Evolutionary conservation across 1,139 yeast species (phyloP).

Genomic region (Geotrichum candidum): DNA sequence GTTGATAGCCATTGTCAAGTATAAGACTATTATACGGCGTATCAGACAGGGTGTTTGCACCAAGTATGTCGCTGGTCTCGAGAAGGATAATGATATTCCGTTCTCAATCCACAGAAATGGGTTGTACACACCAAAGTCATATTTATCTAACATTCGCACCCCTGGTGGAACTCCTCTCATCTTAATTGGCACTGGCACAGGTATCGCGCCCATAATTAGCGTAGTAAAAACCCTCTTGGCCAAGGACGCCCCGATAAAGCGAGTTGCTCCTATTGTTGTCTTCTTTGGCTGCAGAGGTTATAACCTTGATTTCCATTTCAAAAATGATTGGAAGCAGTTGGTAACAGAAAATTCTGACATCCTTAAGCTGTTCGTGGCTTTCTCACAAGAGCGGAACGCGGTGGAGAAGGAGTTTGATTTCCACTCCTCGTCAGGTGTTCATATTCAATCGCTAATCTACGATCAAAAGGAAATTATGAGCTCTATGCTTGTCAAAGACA

Average conservation of each 20-base stretch:
- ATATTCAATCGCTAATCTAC: conserved; percentile 68
- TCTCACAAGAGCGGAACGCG: conserved; percentile 11
- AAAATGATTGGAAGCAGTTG: conserved; percentile 44
- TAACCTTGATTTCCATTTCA: conserved; percentile 64
- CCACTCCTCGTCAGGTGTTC: conserved; percentile 35
- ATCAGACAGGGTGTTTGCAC: conserved; percentile 82
- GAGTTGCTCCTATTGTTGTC: conserved; percentile 32
- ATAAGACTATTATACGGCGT: conserved; percentile 71
- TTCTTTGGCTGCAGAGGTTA: conserved; percentile 73
- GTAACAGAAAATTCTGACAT: neutral
- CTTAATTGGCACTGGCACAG: conserved; percentile 86
- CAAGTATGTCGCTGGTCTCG: conserved; percentile 56
- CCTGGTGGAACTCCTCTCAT: conserved; percentile 48
- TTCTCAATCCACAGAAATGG: conserved; percentile 46
- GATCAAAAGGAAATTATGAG: conserved; percentile 42
- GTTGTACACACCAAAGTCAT: conserved; percentile 25
- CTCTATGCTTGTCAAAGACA: conserved; percentile 44
- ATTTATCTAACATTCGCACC: conserved; percentile 24
- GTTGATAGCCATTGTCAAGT: conserved; percentile 79
- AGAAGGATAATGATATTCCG: conserved; percentile 44
- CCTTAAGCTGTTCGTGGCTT: conserved; percentile 12
- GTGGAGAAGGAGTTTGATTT: neutral
- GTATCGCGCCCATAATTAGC: conserved; percentile 70
- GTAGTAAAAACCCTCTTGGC: conserved; percentile 6
- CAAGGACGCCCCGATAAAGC: conserved; percentile 5